Conservation (phyloP, 768 basidiomycete genomes). For the Suillus bovinus region DNA sequence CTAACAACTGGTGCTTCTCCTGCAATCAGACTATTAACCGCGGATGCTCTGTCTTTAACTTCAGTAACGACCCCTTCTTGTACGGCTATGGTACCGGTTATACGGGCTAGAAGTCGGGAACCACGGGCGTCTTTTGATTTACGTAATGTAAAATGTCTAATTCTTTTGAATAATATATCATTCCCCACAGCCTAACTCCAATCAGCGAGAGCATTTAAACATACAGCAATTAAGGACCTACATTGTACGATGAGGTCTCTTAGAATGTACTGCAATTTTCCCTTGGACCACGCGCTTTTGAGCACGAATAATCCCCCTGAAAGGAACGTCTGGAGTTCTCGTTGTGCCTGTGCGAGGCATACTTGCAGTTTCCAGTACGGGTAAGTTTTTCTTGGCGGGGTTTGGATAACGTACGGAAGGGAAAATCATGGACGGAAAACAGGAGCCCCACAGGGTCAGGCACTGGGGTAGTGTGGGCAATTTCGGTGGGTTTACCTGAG, state of each 20-base stretch:
- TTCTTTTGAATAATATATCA: background rate
- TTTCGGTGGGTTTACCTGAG: background rate
- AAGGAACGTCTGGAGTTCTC: background rate
- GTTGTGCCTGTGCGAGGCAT: background rate
- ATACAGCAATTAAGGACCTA: background rate
- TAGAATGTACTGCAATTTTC: too few relatives aligned
- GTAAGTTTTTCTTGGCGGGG: background rate
- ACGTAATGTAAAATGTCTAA: background rate
- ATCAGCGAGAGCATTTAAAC: background rate
- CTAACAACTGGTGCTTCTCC: conserved; percentile 18
- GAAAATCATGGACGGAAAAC: background rate
- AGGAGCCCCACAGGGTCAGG: background rate
- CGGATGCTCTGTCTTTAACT: conserved; percentile 16
- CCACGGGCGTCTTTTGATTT: background rate
- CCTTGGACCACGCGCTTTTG: background rate
- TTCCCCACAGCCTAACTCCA: background rate
- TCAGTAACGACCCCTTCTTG: conserved; percentile 11
- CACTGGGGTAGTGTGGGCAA: too few relatives aligned
- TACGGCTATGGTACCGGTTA: background rate
- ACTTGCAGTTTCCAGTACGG: background rate
- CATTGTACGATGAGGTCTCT: too few relatives aligned
- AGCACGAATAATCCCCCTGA: background rate
- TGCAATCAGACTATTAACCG: conserved; percentile 16
- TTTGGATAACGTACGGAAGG: background rate
- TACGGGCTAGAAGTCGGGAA: background rate